Evolutionary conservation across 352 stramenopile genomes (phyloP), one percentile per base, ranked within the genome.

Genomic region (Elongisporangium anandrum): DNA sequence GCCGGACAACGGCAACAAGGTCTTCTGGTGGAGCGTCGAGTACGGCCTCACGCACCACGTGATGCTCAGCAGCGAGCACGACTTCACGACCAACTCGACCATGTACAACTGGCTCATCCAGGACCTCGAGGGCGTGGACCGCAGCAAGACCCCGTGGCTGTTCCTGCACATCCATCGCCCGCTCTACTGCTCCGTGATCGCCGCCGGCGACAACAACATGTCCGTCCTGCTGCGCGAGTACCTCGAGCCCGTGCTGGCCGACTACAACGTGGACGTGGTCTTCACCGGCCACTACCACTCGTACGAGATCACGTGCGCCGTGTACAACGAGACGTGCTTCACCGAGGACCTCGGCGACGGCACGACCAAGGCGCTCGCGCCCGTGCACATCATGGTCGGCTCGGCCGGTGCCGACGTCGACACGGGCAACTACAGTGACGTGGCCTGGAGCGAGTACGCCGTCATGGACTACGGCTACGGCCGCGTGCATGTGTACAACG

Each of bases 11-110:
- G 71, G 75, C 45, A 87, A 85, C 48, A 61, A 63, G 7, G 68
- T 82, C 2, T 88, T 79, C 57, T 89, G 75, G 75, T 88, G 87
- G 69, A 86, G 75, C 52, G 72, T 70, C 20, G 73, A 87, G 49
- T 72, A 71, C 2, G 79, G 79, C 3, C 69, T 89, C 39, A 63
- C 62, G 23, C 79, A 87, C 45, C 77, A 88, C 58, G 56, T 68
- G 0, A 64, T 90, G 20, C 16, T 87, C 2, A 85, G 73, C 59
- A 79, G 69, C 34, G 76, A 90, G 51, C 77, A 87, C 63, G 69
- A 87, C 47, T 84, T 83, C 56, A 65, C 69, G 12, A 53, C 53
- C 8, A 71, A 75, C 8, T 86, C 76, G 8, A 51, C 24, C 39
- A 64, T 87, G 58, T 64, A 76, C 61, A 65, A 70, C 9, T 90